Evolutionary conservation across 106 monocot species (phyloP).

Genomic region (Acorus calamus): DNA sequence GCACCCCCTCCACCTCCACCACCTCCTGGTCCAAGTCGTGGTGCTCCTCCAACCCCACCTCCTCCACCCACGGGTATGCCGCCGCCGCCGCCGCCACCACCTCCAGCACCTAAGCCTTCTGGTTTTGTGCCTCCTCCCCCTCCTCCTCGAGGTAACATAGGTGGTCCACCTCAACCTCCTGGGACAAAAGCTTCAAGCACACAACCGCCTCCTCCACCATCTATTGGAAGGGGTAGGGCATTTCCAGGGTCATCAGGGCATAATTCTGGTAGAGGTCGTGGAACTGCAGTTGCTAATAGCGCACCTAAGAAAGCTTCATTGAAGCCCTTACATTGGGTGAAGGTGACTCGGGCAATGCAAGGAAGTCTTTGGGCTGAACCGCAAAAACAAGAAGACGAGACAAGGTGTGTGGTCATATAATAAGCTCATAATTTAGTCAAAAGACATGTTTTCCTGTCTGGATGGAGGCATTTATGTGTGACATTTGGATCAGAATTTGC

Average conservation of each 20-base stretch:
- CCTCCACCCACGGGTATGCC: constrained; percentile 20
- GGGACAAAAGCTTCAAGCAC: constrained; percentile 26
- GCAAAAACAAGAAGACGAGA: constrained; percentile 59
- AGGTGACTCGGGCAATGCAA: constrained; percentile 88
- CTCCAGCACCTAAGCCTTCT: constrained; percentile 28
- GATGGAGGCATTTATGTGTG: no score
- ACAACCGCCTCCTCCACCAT: constrained; percentile 41
- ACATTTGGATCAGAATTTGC: no score
- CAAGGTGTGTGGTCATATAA: constrained; percentile 42
- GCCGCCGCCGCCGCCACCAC: constrained; percentile 21
- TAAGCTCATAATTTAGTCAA: not conserved
- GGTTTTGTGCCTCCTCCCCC: constrained; percentile 13
- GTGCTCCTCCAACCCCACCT: constrained; percentile 22
- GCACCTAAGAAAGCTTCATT: constrained; percentile 70
- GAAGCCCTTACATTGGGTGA: constrained; percentile 97
- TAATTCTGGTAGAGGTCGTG: constrained; percentile 48
- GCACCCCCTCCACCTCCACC: constrained; percentile 12
- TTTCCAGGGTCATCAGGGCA: not conserved
- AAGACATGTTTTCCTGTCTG: no score
- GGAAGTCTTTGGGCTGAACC: constrained; percentile 98
- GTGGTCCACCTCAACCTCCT: constrained; percentile 37
- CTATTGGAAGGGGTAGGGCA: constrained; percentile 45
- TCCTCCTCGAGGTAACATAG: constrained; percentile 21
- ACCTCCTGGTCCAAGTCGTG: constrained; percentile 10
- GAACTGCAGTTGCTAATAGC: constrained; percentile 19